phyloP scores from a whole-genome alignment of 352 stramenopile genomes.

The Pythium dissimile region DNA sequence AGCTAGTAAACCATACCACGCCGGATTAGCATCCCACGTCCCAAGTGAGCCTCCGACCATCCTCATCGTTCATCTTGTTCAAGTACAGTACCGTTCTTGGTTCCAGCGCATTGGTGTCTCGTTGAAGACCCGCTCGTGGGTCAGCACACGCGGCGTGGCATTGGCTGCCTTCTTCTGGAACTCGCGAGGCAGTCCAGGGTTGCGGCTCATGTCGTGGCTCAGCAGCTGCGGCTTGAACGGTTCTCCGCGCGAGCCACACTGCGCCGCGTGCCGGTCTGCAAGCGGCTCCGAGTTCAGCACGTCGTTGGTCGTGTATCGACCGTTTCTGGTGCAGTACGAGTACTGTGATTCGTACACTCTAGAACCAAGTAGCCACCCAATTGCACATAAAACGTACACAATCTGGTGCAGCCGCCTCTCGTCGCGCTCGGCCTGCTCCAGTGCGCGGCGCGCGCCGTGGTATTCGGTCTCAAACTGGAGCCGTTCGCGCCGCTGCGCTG shows the following conservation, averaged over 20 bases:
- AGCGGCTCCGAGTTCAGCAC: slow-evolving; percentile 33
- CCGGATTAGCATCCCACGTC: too few species aligned
- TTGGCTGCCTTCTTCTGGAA: slow-evolving; percentile 52
- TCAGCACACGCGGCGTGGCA: slow-evolving; percentile 40
- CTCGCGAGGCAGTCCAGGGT: slow-evolving; percentile 32
- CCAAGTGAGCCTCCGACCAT: background rate
- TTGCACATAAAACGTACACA: slow-evolving; percentile 34
- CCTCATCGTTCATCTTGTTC: background rate
- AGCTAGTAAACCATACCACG: background rate
- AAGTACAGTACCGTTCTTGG: slow-evolving; percentile 35
- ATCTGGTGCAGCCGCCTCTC: slow-evolving; percentile 66
- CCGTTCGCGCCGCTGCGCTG: slow-evolving; percentile 62
- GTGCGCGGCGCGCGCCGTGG: slow-evolving; percentile 40
- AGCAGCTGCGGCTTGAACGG: slow-evolving; percentile 47
- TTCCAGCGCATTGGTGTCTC: slow-evolving; percentile 53
- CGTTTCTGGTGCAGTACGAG: slow-evolving; percentile 29
- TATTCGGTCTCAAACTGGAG: slow-evolving; percentile 63
- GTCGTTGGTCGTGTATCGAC: slow-evolving; percentile 52
- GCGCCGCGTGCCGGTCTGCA: slow-evolving; percentile 8
- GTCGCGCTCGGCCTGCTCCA: slow-evolving; percentile 58
- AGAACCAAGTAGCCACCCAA: background rate
- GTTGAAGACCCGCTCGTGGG: slow-evolving; percentile 71
- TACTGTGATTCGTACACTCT: too few species aligned
- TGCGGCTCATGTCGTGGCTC: slow-evolving; percentile 33
- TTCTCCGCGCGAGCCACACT: slow-evolving; percentile 22